These are phyloP conservation scores for Tulasnella sp. DNA, from an alignment of 768 basidiomycete genomes.

Conservation along the genomic window DNA sequence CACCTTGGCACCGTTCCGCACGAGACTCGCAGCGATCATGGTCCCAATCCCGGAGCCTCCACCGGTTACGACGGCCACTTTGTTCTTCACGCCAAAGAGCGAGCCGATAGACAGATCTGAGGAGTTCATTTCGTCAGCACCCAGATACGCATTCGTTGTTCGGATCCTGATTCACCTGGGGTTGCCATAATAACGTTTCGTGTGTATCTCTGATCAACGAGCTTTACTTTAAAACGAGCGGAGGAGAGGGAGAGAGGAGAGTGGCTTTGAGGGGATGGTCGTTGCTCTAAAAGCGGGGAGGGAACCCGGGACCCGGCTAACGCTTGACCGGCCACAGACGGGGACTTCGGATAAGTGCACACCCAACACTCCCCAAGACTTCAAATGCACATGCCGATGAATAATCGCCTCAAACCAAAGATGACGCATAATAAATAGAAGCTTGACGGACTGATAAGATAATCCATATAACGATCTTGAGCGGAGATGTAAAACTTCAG, in stretches of 20 bases:
- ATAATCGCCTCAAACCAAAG: background rate
- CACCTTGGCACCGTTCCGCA: constrained; percentile 69
- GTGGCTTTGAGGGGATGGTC: background rate
- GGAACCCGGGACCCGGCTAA: background rate
- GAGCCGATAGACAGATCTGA: constrained; percentile 37
- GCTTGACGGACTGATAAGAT: background rate
- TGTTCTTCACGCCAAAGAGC: constrained; percentile 56
- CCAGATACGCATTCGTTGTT: background rate
- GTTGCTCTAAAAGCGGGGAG: background rate
- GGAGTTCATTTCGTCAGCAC: background rate
- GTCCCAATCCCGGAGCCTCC: constrained; percentile 76
- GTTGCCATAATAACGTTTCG: too few relatives aligned
- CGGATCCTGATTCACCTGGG: background rate
- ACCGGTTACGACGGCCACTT: constrained; percentile 71
- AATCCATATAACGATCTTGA: background rate
- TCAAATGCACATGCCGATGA: background rate
- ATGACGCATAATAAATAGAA: background rate
- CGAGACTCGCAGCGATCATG: constrained; percentile 74
- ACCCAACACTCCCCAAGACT: background rate
- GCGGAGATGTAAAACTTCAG: background rate
- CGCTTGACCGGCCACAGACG: background rate
- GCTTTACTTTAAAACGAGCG: background rate
- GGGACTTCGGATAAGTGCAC: background rate
- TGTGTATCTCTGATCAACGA: background rate
- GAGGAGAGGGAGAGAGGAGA: background rate